These are phyloP conservation scores for Solanum verrucosum DNA, from an alignment of 257 asterid species.

Conservation along the genomic window DNA sequence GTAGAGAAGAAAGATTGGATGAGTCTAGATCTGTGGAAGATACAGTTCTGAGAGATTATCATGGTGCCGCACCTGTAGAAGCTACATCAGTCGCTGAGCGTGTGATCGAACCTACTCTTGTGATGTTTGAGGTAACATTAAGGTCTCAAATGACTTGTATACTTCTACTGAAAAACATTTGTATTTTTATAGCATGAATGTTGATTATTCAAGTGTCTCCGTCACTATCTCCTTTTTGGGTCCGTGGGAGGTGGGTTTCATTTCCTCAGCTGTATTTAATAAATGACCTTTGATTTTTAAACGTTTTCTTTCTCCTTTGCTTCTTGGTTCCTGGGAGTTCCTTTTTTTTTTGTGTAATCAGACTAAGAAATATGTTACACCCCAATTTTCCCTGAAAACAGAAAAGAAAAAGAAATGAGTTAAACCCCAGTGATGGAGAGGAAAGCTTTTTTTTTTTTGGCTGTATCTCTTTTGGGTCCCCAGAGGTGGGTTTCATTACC, in stretches of 20 bases:
- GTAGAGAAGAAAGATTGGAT: conserved; percentile 48
- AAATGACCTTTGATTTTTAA: not conserved
- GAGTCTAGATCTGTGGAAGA: conserved; percentile 44
- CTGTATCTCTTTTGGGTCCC: not conserved
- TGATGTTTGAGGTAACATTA: conserved; percentile 84
- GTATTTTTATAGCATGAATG: not conserved
- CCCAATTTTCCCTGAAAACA: not conserved
- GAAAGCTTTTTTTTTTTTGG: not conserved
- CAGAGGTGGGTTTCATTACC: not conserved
- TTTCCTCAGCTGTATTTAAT: not conserved
- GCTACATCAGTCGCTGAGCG: conserved; percentile 88
- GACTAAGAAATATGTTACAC: not conserved
- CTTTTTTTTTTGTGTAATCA: not conserved
- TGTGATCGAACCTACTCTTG: conserved; percentile 85
- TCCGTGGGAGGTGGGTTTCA: not conserved
- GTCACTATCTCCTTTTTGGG: not conserved
- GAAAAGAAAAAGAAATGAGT: not conserved
- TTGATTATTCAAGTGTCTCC: not conserved
- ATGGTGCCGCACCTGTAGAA: conserved; percentile 54
- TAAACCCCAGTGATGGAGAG: not conserved
- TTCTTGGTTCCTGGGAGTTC: not conserved
- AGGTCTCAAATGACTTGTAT: not conserved
- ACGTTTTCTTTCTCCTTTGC: not conserved
- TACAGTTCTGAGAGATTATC: conserved; percentile 48
- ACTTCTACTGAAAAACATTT: not conserved